phyloP scores from a whole-genome alignment of 331 rosid species.

The Rhamnella rubrinervis region DNA sequence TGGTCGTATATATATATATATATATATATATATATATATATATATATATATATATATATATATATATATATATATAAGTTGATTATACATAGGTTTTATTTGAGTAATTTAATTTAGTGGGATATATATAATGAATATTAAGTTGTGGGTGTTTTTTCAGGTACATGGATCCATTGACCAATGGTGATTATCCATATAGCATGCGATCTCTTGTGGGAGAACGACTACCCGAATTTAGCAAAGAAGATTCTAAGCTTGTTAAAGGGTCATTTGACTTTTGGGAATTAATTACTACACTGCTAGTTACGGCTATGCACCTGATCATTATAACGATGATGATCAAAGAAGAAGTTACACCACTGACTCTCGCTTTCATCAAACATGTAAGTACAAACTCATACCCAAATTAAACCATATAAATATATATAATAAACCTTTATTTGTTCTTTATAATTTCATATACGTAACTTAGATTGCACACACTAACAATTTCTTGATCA shows the following conservation, averaged over 20 bases:
- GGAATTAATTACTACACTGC: slow-evolving; percentile 39
- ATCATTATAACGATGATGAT: background rate
- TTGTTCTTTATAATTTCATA: background rate
- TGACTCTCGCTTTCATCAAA: slow-evolving; percentile 10
- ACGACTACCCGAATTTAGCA: slow-evolving; percentile 33
- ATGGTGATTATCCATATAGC: slow-evolving; percentile 34
- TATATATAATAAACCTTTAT: background rate
- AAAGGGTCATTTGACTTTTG: slow-evolving; percentile 38
- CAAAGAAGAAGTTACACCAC: slow-evolving; percentile 9
- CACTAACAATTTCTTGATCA: background rate
- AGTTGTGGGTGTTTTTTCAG: background rate
- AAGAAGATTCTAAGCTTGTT: slow-evolving; percentile 6
- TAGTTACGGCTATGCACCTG: slow-evolving; percentile 14
- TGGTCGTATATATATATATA: background rate
- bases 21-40: no score
- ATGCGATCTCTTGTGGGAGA: slow-evolving; percentile 29
- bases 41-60: no score
- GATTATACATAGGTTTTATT: background rate
- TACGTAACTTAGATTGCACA: background rate
- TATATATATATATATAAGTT: no score
- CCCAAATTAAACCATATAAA: no score
- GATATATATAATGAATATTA: background rate
- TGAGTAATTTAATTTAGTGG: background rate
- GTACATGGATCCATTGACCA: slow-evolving; percentile 32
- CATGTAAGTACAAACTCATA: background rate